phyloP scores from a whole-genome alignment of 1,284 basidiomycete genomes.

The Apiotrichum domesticum region DNA sequence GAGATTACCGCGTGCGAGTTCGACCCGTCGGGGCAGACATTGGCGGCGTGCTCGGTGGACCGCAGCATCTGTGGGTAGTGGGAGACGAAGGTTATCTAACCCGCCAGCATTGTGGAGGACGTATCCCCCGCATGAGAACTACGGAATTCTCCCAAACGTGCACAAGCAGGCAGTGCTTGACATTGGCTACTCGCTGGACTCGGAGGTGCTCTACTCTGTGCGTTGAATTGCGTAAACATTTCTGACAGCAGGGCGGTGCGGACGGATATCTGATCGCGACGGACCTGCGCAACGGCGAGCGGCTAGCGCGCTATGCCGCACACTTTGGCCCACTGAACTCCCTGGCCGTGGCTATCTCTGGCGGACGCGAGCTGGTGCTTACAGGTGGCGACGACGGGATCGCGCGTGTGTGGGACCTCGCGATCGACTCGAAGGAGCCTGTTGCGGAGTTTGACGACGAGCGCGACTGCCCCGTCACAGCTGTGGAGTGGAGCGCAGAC shows the following conservation, averaged over 20 bases:
- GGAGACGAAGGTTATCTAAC: not conserved
- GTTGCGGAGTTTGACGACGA: slow-evolving; percentile 75
- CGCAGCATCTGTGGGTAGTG: slow-evolving; percentile 41
- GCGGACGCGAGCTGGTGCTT: slow-evolving; percentile 63
- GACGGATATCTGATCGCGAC: slow-evolving; percentile 44
- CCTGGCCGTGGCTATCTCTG: slow-evolving; percentile 76
- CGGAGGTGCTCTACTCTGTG: slow-evolving; percentile 44
- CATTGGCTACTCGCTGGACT: slow-evolving; percentile 45
- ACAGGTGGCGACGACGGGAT: slow-evolving; percentile 84
- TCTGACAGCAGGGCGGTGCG: slow-evolving; percentile 31
- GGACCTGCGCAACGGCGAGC: slow-evolving; percentile 41
- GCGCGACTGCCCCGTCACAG: slow-evolving; percentile 69
- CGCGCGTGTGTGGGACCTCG: slow-evolving; percentile 78
- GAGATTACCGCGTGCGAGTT: slow-evolving; percentile 48
- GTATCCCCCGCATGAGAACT: slow-evolving; percentile 48
- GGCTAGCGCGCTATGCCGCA: slow-evolving; percentile 49
- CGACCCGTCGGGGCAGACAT: slow-evolving; percentile 44
- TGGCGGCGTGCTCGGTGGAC: slow-evolving; percentile 46
- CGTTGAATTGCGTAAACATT: not conserved
- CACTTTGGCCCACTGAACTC: slow-evolving; percentile 83
- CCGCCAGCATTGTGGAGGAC: slow-evolving; percentile 46
- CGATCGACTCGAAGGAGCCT: slow-evolving; percentile 66
- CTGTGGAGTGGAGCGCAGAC: slow-evolving; percentile 84
- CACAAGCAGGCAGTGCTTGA: slow-evolving; percentile 48
- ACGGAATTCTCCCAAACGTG: slow-evolving; percentile 42